Evolutionary conservation across 2,329 filamentous ascomycete genomes (phyloP).

Genomic region (Aspergillus spinulosporus): DNA sequence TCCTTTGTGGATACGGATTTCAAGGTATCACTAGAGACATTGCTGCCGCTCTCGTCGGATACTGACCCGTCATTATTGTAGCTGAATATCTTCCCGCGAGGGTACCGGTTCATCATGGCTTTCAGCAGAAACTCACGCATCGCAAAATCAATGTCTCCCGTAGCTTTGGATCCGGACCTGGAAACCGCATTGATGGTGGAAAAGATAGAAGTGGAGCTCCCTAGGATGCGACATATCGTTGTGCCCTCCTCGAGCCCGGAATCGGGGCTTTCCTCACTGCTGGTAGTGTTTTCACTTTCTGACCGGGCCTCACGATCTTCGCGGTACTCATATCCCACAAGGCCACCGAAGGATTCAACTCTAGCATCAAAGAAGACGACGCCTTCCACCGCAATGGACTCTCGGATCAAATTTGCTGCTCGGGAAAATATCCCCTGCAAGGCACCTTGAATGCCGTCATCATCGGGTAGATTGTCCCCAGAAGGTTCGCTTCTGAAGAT

Average conservation of each 20-base stretch:
- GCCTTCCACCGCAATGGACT: slow-evolving; percentile 46
- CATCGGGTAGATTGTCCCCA: slow-evolving; percentile 4
- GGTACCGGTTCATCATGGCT: slow-evolving; percentile 26
- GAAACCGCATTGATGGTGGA: slow-evolving; percentile 23
- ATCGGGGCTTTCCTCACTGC: slow-evolving; percentile 27
- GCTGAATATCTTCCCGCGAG: slow-evolving; percentile 30
- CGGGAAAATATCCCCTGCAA: slow-evolving; percentile 42
- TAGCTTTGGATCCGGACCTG: neutral
- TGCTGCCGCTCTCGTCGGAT: slow-evolving; percentile 24
- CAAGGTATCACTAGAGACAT: neutral
- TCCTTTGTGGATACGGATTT: neutral
- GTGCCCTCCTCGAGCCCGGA: slow-evolving; percentile 1
- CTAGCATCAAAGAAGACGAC: slow-evolving; percentile 33
- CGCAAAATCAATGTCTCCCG: neutral
- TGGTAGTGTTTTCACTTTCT: slow-evolving; percentile 1
- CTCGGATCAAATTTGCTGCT: slow-evolving; percentile 47
- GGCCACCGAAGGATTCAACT: slow-evolving; percentile 19
- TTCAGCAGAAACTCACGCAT: slow-evolving; percentile 23
- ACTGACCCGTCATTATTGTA: slow-evolving; percentile 24
- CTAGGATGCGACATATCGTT: slow-evolving; percentile 13
- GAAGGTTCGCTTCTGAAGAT: neutral
- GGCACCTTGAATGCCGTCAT: slow-evolving; percentile 7
- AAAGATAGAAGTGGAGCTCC: slow-evolving; percentile 21
- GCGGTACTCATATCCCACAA: slow-evolving; percentile 14
- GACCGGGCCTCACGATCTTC: neutral